Percentiles rank a stretch among this genome's conserved stretches.
Evolutionary conservation across 148 eudicot species (phyloP).

Genomic region (Vaccinium myrtillus): DNA sequence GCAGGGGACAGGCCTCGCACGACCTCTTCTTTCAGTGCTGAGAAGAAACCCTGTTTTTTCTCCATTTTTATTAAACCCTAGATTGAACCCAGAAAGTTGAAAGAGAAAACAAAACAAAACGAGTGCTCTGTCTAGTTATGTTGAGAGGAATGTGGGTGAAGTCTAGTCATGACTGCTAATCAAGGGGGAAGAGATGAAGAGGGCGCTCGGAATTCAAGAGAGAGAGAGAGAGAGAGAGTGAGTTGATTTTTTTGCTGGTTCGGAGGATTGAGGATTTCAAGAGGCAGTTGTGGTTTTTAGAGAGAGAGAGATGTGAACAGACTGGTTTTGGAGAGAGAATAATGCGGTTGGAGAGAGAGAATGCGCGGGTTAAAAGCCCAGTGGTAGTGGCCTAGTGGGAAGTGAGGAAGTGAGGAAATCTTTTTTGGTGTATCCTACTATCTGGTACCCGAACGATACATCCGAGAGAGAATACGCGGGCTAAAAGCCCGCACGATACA

Average conservation of each 20-base stretch:
- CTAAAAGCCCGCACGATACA: no score
- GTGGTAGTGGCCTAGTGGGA: background rate
- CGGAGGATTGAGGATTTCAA: constrained; percentile 1
- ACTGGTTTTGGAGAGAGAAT: background rate
- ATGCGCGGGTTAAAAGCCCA: background rate
- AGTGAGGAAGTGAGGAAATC: no score
- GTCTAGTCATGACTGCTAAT: background rate
- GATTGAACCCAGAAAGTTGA: background rate
- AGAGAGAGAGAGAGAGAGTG: background rate
- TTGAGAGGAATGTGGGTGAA: constrained; percentile 6
- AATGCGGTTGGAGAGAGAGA: background rate
- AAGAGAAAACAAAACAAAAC: background rate
- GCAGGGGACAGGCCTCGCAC: constrained; percentile 78
- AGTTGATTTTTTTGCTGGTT: background rate
- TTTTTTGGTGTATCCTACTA: no score
- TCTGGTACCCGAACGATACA: no score
- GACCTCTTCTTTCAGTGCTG: constrained; percentile 71
- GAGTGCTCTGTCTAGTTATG: background rate
- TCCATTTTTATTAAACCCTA: constrained; percentile 41
- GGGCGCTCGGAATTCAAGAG: background rate
- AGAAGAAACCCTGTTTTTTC: constrained; percentile 70
- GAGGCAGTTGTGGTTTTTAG: background rate
- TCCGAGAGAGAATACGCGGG: no score
- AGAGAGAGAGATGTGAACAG: background rate
- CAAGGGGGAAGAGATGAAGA: background rate